Base-by-base conservation (phyloP, 345 rosid genomes). In the Eutrema japonicum region DNA sequence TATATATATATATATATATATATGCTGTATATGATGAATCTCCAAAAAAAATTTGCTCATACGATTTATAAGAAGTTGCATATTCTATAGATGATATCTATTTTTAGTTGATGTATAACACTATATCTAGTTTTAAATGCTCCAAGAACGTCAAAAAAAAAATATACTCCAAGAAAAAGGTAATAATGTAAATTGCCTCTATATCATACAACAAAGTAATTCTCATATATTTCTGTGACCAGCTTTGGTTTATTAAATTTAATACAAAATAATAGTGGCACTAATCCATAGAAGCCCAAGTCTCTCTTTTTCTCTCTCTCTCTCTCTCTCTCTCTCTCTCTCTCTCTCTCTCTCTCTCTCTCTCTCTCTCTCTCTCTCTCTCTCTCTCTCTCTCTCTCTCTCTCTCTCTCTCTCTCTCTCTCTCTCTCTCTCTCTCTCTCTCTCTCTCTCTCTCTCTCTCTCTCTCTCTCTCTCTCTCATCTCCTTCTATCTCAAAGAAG, bases 221-320 rank as follows among this genome's bases (percentile, higher is more conserved):
- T 51, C 58, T 70, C 74, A 72, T 81, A 78, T 83, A 81, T 82
- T 87, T 85, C 88, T 67, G 84, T 69, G 74, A 86, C 92, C 63
- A 74, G 54, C 70, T 72, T 73, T 66, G 77, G 77, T 82, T 76
- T 67, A 66, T 70, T 70, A 58, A 65, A 35, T 54, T 51, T 41
- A 60, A 52, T 71, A 77, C 37, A 47, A 58, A 66, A 73, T 76
- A 80, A 77, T 41, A 60, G 62, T 74, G 74, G 72, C 86, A 69
- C 83, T 71, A 61, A 81, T 87, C 83, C 85, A 77, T 63, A 75
- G 72, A 77, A 71, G 54, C 57, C 46, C 18, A 37, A 65, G 54
- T 64, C 61, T 46, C 38, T 52, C 35, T 32, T 32, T 32, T 49
- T 60, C 30, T 57, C 66, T 45, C 48, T 64, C 18, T 54, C 71